Evolutionary conservation across 805 yeast species (phyloP).

Genomic region (Hanseniaspora vineae): DNA sequence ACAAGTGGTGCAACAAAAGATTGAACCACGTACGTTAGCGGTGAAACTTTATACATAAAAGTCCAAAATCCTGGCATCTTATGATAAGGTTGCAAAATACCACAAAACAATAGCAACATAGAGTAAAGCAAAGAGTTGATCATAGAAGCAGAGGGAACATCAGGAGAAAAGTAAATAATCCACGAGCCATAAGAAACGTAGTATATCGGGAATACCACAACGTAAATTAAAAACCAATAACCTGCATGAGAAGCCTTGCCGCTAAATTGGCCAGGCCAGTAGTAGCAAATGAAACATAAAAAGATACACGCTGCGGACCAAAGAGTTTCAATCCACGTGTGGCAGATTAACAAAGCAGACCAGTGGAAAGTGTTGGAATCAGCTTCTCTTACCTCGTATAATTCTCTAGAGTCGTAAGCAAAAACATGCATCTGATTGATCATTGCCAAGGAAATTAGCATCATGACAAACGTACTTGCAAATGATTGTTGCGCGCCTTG

Average conservation of each 20-base stretch:
- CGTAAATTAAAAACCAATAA: slow-evolving; percentile 36
- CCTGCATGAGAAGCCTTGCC: slow-evolving; percentile 38
- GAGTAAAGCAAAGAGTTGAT: slow-evolving; percentile 34
- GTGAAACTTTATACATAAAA: slow-evolving; percentile 33
- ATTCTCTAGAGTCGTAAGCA: slow-evolving; percentile 44
- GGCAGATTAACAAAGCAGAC: slow-evolving; percentile 40
- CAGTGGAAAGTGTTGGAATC: slow-evolving; percentile 62
- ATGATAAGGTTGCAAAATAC: slow-evolving; percentile 34
- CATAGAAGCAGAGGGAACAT: slow-evolving; percentile 31
- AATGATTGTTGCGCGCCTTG: slow-evolving; percentile 59
- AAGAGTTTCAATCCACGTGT: slow-evolving; percentile 32
- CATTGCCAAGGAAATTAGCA: slow-evolving; percentile 38
- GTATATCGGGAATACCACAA: slow-evolving; percentile 37
- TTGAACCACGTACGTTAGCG: slow-evolving; percentile 36
- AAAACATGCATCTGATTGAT: slow-evolving; percentile 52
- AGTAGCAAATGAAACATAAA: slow-evolving; percentile 31
- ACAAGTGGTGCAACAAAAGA: slow-evolving; percentile 29
- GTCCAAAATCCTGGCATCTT: slow-evolving; percentile 39
- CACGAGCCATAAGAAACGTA: slow-evolving; percentile 42
- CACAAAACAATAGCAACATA: slow-evolving; percentile 41
- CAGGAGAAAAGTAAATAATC: slow-evolving; percentile 32
- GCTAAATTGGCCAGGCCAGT: slow-evolving; percentile 34
- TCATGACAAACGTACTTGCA: slow-evolving; percentile 45
- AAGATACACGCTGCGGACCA: slow-evolving; percentile 35
- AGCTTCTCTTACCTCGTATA: slow-evolving; percentile 62